These are phyloP conservation scores for Aspergillus fischeri DNA, from an alignment of 2,329 filamentous ascomycete genomes.

Conservation along the genomic window DNA sequence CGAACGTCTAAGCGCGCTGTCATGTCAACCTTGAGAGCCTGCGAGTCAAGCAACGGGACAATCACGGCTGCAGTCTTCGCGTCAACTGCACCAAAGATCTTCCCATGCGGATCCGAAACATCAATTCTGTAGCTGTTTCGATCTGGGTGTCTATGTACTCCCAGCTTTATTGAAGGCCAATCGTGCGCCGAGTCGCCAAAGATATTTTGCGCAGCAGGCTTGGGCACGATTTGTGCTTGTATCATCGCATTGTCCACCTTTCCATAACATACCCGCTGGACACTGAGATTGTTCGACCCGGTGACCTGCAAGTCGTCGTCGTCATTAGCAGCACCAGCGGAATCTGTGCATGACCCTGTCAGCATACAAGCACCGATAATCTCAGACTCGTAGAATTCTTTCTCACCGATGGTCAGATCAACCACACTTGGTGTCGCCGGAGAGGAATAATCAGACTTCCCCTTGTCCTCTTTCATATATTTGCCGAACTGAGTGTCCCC, in stretches of 20 bases:
- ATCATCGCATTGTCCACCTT: slow-evolving; percentile 66
- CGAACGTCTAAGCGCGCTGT: slow-evolving; percentile 68
- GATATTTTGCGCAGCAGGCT: slow-evolving; percentile 57
- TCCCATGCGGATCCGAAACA: slow-evolving; percentile 67
- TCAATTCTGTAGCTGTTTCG: slow-evolving; percentile 59
- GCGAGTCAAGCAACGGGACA: slow-evolving; percentile 67
- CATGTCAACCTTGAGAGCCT: slow-evolving; percentile 61
- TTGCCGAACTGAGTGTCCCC: slow-evolving; percentile 58
- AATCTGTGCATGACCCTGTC: slow-evolving; percentile 17
- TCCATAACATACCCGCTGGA: slow-evolving; percentile 76
- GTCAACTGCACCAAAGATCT: slow-evolving; percentile 75
- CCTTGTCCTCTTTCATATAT: slow-evolving; percentile 61
- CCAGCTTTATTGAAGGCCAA: slow-evolving; percentile 72
- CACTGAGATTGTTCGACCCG: slow-evolving; percentile 56
- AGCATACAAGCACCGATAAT: slow-evolving; percentile 9
- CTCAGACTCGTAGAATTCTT: neutral
- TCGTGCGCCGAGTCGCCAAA: slow-evolving; percentile 50
- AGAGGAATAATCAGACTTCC: slow-evolving; percentile 28
- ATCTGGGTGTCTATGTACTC: slow-evolving; percentile 57
- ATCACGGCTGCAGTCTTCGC: slow-evolving; percentile 61
- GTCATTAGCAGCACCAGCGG: slow-evolving; percentile 21
- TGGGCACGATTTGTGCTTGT: slow-evolving; percentile 66
- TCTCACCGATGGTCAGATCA: slow-evolving; percentile 40
- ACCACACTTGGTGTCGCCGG: slow-evolving; percentile 52
- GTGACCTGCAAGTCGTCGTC: slow-evolving; percentile 40